These are phyloP conservation scores for Stenogyne calaminthoides DNA, from an alignment of 305 asterid species.

Conservation along the genomic window DNA sequence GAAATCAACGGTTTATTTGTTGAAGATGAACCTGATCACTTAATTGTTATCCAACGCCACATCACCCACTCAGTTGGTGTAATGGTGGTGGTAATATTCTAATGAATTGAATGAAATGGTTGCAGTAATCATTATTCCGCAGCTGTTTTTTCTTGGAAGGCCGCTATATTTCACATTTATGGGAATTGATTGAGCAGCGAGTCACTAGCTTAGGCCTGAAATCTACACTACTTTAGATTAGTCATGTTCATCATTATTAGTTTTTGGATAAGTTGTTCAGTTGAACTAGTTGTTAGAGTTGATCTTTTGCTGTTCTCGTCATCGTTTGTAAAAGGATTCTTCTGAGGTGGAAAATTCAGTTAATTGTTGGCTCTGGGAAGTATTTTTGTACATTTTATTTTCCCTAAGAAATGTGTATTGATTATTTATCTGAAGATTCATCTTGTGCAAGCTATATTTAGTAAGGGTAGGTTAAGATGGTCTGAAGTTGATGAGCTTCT, in stretches of 20 bases:
- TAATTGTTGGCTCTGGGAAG: conserved; percentile 21
- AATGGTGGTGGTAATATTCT: conserved; percentile 17
- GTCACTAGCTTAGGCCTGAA: conserved; percentile 22
- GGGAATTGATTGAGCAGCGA: conserved; percentile 24
- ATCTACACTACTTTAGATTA: conserved; percentile 15
- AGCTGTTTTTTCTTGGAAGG: conserved; percentile 24
- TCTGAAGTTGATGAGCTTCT: conserved; percentile 12
- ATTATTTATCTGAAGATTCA: not conserved
- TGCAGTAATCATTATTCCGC: not conserved
- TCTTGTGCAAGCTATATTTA: conserved; percentile 7
- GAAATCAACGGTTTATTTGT: conserved; percentile 10
- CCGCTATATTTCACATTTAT: conserved; percentile 5
- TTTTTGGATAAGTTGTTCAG: conserved; percentile 19
- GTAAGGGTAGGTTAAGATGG: conserved; percentile 5
- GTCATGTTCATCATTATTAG: conserved; percentile 4
- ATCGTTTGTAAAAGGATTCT: conserved; percentile 12
- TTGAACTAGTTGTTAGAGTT: conserved; percentile 6
- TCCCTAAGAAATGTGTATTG: conserved; percentile 5
- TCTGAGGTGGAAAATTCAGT: conserved; percentile 15
- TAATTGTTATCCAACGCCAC: conserved; percentile 11
- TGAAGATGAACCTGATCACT: conserved; percentile 16
- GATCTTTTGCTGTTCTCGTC: conserved; percentile 7
- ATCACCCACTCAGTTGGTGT: conserved; percentile 21
- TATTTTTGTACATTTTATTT: conserved; percentile 4
- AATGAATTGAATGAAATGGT: conserved; percentile 4